Conservation (phyloP, 495 filamentous ascomycete species). For the Penicillium arizonense region DNA sequence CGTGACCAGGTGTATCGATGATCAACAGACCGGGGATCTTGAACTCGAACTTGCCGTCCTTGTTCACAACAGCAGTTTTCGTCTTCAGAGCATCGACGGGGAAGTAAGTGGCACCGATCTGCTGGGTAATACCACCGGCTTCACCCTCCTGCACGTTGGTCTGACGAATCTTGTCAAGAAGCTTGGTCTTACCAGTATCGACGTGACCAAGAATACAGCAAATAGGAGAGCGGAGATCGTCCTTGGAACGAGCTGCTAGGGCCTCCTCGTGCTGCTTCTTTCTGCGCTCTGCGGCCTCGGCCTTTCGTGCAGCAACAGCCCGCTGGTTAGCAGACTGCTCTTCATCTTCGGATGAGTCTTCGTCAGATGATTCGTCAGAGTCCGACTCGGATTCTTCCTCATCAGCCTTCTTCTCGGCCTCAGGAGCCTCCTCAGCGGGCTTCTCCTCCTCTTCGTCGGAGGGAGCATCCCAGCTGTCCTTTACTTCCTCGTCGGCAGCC, state of each 20-base stretch:
- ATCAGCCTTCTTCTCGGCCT: slow-evolving; percentile 22
- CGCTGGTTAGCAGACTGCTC: slow-evolving; percentile 62
- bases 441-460: slow-evolving; percentile 64
- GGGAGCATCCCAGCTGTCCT: slow-evolving; percentile 93
- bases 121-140: slow-evolving; percentile 99
- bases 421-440: slow-evolving; percentile 31
- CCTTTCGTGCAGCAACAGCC: slow-evolving; percentile 73
- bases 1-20: slow-evolving; percentile 99
- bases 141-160: slow-evolving; percentile 99
- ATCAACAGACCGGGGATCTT: slow-evolving; percentile 96
- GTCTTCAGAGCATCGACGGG: slow-evolving; percentile 87
- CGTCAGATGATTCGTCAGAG: slow-evolving; percentile 51
- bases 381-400: slow-evolving; percentile 37
- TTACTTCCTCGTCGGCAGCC: slow-evolving; percentile 75
- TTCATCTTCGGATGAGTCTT: slow-evolving; percentile 66
- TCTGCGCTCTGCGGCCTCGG: slow-evolving; percentile 85
- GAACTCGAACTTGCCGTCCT: slow-evolving; percentile 88
- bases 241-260: slow-evolving; percentile 84
- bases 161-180: slow-evolving; percentile 97
- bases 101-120: slow-evolving; percentile 99
- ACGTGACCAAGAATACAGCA: slow-evolving; percentile 99
- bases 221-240: slow-evolving; percentile 95
- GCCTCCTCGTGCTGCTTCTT: slow-evolving; percentile 89
- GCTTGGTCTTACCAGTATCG: slow-evolving; percentile 99
- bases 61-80: slow-evolving; percentile 92